Percentiles rank a stretch among this genome's conserved stretches.
phyloP scores from a whole-genome alignment of 257 asterid genomes.

The Solanum dulcamara region DNA sequence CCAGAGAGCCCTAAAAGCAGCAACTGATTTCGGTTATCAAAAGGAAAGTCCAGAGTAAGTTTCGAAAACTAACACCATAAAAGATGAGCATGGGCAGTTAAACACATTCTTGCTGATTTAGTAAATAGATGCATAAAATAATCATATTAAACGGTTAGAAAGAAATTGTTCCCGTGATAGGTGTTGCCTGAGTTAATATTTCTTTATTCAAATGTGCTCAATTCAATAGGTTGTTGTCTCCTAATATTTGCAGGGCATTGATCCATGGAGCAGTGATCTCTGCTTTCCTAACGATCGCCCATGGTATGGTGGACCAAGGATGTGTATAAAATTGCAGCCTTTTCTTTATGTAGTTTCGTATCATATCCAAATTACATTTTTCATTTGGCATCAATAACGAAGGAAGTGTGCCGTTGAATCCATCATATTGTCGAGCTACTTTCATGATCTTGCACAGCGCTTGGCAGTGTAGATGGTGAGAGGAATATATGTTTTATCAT shows the following conservation, averaged over 20 bases:
- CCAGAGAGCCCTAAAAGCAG: slow-evolving; percentile 77
- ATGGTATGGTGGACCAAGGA: slow-evolving; percentile 93
- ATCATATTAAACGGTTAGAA: not conserved
- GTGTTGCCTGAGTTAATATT: not conserved
- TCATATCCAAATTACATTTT: not conserved
- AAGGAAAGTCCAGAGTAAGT: slow-evolving; percentile 98
- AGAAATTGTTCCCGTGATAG: not conserved
- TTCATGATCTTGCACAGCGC: not conserved
- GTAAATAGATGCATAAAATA: not conserved
- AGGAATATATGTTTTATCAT: not conserved
- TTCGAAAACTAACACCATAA: not conserved
- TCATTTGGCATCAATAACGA: not conserved
- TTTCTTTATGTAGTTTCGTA: not conserved
- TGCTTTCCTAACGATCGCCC: slow-evolving; percentile 80
- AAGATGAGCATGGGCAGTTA: not conserved
- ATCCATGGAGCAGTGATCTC: slow-evolving; percentile 86
- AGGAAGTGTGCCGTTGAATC: not conserved
- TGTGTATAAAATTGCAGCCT: slow-evolving; percentile 38
- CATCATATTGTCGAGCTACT: not conserved
- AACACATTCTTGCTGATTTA: not conserved
- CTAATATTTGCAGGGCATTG: slow-evolving; percentile 40
- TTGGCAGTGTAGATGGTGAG: not conserved
- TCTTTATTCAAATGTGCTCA: not conserved
- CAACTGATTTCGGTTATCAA: slow-evolving; percentile 79
- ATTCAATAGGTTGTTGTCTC: not conserved